Base-by-base conservation (phyloP, 208 protist genomes). In the Perkinsela sp. region DNA sequence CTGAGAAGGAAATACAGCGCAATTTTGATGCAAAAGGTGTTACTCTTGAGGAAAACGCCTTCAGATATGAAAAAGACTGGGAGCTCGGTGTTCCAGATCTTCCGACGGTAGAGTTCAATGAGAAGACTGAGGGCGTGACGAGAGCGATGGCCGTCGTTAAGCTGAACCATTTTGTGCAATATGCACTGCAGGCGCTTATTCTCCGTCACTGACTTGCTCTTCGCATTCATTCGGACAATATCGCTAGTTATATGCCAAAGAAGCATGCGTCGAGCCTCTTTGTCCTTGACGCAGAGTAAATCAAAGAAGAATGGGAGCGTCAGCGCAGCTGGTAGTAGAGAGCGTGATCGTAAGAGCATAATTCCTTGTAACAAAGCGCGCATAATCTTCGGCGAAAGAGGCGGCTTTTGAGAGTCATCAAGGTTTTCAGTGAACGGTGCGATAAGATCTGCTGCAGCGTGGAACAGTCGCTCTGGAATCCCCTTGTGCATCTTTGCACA, bases 71-170 rank as follows among this genome's bases (percentile, higher is more conserved):
- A 92, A 80, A 97, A 94, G 1, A 96, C 94, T 22, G 79, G 93
- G 28, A 87, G 81, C 76, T 92, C 83, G 73, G 89, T 81, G 66
- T 77, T 83, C 93, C 92, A 97, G 31, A 96, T 83, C 29, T 90
- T 80, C 32, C 92, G 86, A n/a, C 88, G 82, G 80, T 97, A 97
- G 29, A 98, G 82, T 70, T 96, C 90, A 69, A 97, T 93, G 87
- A 97, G 95, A 29, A 97, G 88, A 68, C 94, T 83, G 57, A 97
- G 82, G 6, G 91, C 91, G 72, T 93, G 93, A 0, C 91, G 81
- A 0, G 93, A 90, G 73, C 94, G 92, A 13, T 92, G 77, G 13
- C 83, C 74, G 72, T 91, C 88, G 40, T 88, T 81, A 48, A 96
- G 91, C 31, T 80, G 75, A 79, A 98, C 86, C 67, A 97, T 86